Percentiles rank a stretch among this genome's conserved stretches.
Conservation (phyloP, 1,284 basidiomycete species). For the Melampsora americana region DNA sequence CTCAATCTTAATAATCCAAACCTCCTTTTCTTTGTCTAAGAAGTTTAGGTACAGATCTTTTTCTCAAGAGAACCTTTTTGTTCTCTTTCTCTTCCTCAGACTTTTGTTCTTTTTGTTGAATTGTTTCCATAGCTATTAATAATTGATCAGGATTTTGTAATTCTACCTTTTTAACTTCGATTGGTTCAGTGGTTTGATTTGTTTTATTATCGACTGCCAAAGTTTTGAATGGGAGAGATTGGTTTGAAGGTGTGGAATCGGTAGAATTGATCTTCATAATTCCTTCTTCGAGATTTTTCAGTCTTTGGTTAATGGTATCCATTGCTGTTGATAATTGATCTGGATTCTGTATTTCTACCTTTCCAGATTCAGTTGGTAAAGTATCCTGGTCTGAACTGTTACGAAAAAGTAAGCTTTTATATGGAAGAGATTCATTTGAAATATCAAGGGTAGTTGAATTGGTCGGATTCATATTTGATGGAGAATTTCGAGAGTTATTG, state of each 20-base stretch:
- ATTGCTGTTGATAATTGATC: not conserved
- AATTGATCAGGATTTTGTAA: constrained; percentile 6
- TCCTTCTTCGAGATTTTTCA: not conserved
- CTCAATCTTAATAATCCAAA: no score
- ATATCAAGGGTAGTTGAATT: not conserved
- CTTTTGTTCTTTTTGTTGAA: not conserved
- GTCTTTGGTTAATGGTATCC: not conserved
- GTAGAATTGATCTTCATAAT: not conserved
- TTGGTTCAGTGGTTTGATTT: no score
- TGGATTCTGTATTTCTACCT: not conserved
- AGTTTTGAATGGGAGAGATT: no score
- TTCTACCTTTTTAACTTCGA: not conserved
- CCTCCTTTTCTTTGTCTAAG: no score
- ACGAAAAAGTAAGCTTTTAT: not conserved
- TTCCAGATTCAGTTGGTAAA: not conserved
- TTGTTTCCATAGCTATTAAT: not conserved
- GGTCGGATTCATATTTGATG: not conserved
- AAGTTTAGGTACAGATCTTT: no score
- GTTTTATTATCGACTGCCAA: no score
- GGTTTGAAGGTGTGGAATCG: not conserved
- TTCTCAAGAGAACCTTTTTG: no score
- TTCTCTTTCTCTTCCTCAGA: not conserved
- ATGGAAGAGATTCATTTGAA: not conserved
- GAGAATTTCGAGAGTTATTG: not conserved
- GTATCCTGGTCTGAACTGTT: not conserved